Base-by-base conservation (phyloP, 2,329 filamentous ascomycete species). In the Ophiostoma tasmaniense region DNA sequence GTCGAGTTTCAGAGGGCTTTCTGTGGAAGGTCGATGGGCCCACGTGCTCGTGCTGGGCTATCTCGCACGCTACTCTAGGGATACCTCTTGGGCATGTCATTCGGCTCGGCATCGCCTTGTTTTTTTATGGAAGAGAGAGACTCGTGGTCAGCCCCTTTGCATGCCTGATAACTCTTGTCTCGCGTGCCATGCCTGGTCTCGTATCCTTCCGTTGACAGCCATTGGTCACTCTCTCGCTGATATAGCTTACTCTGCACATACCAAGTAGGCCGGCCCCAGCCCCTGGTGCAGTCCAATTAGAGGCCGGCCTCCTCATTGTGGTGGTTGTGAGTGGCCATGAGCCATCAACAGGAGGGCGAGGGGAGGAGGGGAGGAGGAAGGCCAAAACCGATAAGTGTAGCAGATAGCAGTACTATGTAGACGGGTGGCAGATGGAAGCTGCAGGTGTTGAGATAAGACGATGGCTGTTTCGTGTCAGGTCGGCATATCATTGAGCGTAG, bases 261-360 rank as follows among this genome's bases (percentile, higher is more conserved):
- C 33, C 8, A 33, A 33, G 33, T 33, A 33, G 37, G 10, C 10
- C 17, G 42, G 42, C 25, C 50, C 25, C 50, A 55, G 50, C 50
- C 50, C 50, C 13, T 61, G 55, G 3, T 7, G n/a, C 55, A 61
- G 55, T 61, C 55, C 55, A 61, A 30, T 61, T 17, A 8, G 22
- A 70, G 66, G 69, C 66, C 68, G 33, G 55, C 64, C 59, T 64
- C 25, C 37, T 64, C 66, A 70, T 64, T 71, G 72, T 73, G 72
- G 70, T 68, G 52, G 67, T 7, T 69, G 69, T 67, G 69, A 72
- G 55, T 72, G 72, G 72, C 68, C 55, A 66, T 61, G 55, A 61
- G 55, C 55, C 25, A 14, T 20, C 25, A 59, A 59, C 1, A 59
- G 52, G 22, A n/a, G 17, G 25, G 30, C 33, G 33, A 33, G 33